Conservation (phyloP, 805 yeast genomes). For the Candida stauntonica region DNA sequence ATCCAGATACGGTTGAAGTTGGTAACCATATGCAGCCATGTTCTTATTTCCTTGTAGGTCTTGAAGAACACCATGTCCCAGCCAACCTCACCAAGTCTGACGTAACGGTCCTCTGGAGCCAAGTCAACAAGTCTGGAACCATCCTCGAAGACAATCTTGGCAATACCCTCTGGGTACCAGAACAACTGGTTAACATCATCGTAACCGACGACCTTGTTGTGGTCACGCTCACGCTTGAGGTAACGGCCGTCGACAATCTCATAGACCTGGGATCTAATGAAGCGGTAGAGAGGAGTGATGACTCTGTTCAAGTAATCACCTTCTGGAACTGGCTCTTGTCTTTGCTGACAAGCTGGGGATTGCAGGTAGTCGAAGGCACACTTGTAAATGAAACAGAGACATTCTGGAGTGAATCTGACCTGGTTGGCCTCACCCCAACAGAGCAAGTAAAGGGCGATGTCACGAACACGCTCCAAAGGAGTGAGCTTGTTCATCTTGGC, state of each 20-base stretch:
- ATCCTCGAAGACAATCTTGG: slow-evolving; percentile 86
- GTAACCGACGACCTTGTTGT: slow-evolving; percentile 79
- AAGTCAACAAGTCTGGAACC: slow-evolving; percentile 88
- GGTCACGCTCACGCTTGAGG: slow-evolving; percentile 82
- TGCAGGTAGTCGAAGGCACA: slow-evolving; percentile 87
- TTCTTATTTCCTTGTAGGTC: slow-evolving; percentile 91
- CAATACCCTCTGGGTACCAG: slow-evolving; percentile 99
- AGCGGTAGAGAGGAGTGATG: slow-evolving; percentile 84
- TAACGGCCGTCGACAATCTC: slow-evolving; percentile 79
- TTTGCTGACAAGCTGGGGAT: slow-evolving; percentile 88
- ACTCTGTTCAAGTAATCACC: slow-evolving; percentile 88
- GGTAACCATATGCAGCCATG: slow-evolving; percentile 94
- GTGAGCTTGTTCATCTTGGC: slow-evolving; percentile 67
- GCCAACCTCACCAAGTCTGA: slow-evolving; percentile 83
- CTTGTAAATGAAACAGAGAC: slow-evolving; percentile 90
- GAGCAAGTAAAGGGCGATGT: slow-evolving; percentile 67
- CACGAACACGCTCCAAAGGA: slow-evolving; percentile 79
- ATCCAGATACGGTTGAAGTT: slow-evolving; percentile 99
- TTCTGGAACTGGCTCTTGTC: slow-evolving; percentile 77
- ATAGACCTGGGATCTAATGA: slow-evolving; percentile 75
- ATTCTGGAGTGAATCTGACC: slow-evolving; percentile 89
- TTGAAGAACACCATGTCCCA: slow-evolving; percentile 94
- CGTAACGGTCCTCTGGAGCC: slow-evolving; percentile 85
- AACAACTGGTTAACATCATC: slow-evolving; percentile 98
- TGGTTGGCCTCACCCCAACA: slow-evolving; percentile 92